Conservation (phyloP, 305 asterid genomes). For the Solanum hybrid region DNA sequence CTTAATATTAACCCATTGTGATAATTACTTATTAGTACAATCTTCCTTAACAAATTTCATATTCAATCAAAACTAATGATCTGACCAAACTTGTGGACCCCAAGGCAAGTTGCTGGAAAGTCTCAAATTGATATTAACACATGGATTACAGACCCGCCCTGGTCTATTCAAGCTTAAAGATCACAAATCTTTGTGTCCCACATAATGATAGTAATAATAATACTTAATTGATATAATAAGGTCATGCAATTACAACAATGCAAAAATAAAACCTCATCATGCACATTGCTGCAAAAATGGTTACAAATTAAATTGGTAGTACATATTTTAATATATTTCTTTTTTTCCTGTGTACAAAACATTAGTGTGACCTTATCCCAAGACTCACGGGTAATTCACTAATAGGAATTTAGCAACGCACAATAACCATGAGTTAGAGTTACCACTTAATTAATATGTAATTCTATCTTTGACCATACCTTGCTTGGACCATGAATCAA, state of each 20-base stretch:
- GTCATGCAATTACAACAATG: not conserved
- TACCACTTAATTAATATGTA: not conserved
- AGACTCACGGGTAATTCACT: not conserved
- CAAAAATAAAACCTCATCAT: not conserved
- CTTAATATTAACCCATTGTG: not conserved
- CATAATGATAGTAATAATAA: not conserved
- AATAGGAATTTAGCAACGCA: not conserved
- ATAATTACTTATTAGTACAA: slow-evolving; percentile 6
- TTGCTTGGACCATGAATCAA: not conserved
- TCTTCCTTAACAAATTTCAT: slow-evolving; percentile 27
- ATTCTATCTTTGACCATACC: not conserved
- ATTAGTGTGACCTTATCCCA: not conserved
- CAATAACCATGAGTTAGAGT: not conserved
- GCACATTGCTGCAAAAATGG: not conserved
- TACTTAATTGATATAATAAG: not conserved
- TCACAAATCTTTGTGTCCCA: slow-evolving; percentile 17
- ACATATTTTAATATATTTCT: not conserved
- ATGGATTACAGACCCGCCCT: slow-evolving; percentile 10
- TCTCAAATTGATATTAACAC: slow-evolving; percentile 12
- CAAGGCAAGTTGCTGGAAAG: slow-evolving; percentile 11
- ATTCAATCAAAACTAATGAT: slow-evolving; percentile 6
- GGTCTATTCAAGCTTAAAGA: slow-evolving; percentile 16
- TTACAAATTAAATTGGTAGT: not conserved
- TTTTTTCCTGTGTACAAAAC: not conserved
- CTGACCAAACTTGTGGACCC: slow-evolving; percentile 32